Conservation (phyloP, 1,139 yeast species). For the Debaryomyces psychrophilus region DNA sequence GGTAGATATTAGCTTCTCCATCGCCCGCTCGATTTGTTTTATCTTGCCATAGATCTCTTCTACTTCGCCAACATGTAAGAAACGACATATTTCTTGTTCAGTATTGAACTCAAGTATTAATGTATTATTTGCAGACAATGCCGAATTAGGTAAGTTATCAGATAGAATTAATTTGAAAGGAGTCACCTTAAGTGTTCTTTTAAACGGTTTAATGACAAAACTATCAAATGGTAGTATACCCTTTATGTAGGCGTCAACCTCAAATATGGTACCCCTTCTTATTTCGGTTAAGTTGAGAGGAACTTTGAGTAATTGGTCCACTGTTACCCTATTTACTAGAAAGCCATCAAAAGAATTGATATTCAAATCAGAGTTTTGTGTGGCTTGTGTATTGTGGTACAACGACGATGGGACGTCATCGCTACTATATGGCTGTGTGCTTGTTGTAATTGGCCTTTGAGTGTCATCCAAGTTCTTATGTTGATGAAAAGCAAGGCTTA, state of each 20-base stretch:
- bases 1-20: conserved; percentile 12
- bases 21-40: conserved; percentile 6
- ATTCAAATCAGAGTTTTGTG: neutral
- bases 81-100: conserved; percentile 30
- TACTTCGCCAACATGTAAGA: conserved; percentile 31
- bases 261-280: conserved; percentile 20
- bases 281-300: conserved; percentile 19
- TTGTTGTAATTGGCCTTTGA: conserved; percentile 11
- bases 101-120: conserved; percentile 30
- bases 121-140: conserved; percentile 4
- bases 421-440: conserved; percentile 6
- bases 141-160: conserved; percentile 14
- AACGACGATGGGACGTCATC: conserved; percentile 1
- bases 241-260: conserved; percentile 22
- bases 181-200: conserved; percentile 32
- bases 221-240: conserved; percentile 25
- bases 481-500: conserved; percentile 13
- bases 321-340: conserved; percentile 19
- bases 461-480: conserved; percentile 14
- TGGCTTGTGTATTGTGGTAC: neutral
- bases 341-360: conserved; percentile 15
- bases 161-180: conserved; percentile 27
- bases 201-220: conserved; percentile 34
- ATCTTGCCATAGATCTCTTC: conserved; percentile 27
- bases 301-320: conserved; percentile 14